Evolutionary conservation across 2,329 filamentous ascomycete species (phyloP).

Genomic region (Talaromyces sp.): DNA sequence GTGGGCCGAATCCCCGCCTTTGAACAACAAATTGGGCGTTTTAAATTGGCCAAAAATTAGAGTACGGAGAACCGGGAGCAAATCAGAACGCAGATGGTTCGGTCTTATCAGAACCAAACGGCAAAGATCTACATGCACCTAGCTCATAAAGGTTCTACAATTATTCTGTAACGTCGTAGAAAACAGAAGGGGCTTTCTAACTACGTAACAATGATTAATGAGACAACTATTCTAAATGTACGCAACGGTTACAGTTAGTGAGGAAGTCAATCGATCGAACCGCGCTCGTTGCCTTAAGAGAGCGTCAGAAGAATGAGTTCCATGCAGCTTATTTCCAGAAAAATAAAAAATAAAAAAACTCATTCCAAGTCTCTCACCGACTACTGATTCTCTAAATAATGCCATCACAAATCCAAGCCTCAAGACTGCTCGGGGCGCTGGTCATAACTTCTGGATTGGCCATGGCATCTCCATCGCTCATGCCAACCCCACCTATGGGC

Average conservation of each 20-base stretch:
- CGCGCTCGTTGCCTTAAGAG: background rate
- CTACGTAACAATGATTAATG: too few relatives aligned
- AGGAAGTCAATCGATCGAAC: background rate
- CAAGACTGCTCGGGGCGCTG: background rate
- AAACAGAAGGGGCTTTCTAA: too few relatives aligned
- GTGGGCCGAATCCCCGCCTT: too few relatives aligned
- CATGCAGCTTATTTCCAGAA: too few relatives aligned
- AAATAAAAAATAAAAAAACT: background rate
- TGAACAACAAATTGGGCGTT: too few relatives aligned
- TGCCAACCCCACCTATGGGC: conserved; percentile 44
- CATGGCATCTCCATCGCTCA: background rate
- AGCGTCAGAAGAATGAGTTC: background rate
- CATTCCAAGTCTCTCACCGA: background rate
- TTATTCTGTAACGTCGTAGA: too few relatives aligned
- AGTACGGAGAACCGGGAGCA: too few relatives aligned
- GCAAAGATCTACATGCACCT: too few relatives aligned
- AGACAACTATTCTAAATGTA: background rate
- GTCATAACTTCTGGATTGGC: background rate
- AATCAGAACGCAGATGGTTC: too few relatives aligned
- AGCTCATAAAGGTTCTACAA: too few relatives aligned
- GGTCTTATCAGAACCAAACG: too few relatives aligned
- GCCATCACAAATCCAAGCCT: background rate
- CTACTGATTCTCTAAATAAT: background rate
- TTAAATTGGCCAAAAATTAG: too few relatives aligned
- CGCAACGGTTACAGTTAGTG: background rate